These are phyloP conservation scores for Tetracladium marchalianum DNA, from an alignment of 495 filamentous ascomycete species.

Conservation along the genomic window DNA sequence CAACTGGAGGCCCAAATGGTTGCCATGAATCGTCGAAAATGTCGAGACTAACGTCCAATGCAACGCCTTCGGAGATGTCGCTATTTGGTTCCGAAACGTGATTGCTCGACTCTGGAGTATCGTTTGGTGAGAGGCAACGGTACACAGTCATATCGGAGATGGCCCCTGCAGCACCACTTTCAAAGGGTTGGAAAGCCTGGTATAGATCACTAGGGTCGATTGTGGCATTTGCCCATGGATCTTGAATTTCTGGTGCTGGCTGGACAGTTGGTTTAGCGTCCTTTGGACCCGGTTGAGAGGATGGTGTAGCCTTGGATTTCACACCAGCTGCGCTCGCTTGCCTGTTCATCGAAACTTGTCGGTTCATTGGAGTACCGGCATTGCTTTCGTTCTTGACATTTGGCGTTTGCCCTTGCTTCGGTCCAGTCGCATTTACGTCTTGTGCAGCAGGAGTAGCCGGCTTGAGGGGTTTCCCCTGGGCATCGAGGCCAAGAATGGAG, in stretches of 20 bases:
- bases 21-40: slow-evolving; percentile 34
- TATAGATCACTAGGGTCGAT: slow-evolving; percentile 38
- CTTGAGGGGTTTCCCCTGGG: slow-evolving; percentile 30
- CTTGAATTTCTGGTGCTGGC: not conserved
- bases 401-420: slow-evolving; percentile 34
- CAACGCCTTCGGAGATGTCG: slow-evolving; percentile 38
- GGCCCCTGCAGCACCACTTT: slow-evolving; percentile 28
- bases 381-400: slow-evolving; percentile 22
- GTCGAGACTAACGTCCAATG: slow-evolving; percentile 23
- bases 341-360: slow-evolving; percentile 37
- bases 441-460: not conserved
- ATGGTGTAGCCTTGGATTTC: slow-evolving; percentile 15
- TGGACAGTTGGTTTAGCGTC: slow-evolving; percentile 3
- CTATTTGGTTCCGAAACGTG: slow-evolving; percentile 44
- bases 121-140: slow-evolving; percentile 39
- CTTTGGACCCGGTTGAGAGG: slow-evolving; percentile 9
- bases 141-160: slow-evolving; percentile 37
- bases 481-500: slow-evolving; percentile 32
- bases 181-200: slow-evolving; percentile 22
- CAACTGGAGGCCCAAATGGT: slow-evolving; percentile 18
- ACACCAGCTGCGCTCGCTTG: slow-evolving; percentile 28
- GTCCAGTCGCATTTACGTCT: slow-evolving; percentile 18
- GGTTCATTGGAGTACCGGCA: slow-evolving; percentile 35
- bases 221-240: slow-evolving; percentile 28
- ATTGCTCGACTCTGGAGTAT: slow-evolving; percentile 47